These are phyloP conservation scores for Podospora pseudocomata DNA, from an alignment of 495 filamentous ascomycete genomes.

Conservation along the genomic window DNA sequence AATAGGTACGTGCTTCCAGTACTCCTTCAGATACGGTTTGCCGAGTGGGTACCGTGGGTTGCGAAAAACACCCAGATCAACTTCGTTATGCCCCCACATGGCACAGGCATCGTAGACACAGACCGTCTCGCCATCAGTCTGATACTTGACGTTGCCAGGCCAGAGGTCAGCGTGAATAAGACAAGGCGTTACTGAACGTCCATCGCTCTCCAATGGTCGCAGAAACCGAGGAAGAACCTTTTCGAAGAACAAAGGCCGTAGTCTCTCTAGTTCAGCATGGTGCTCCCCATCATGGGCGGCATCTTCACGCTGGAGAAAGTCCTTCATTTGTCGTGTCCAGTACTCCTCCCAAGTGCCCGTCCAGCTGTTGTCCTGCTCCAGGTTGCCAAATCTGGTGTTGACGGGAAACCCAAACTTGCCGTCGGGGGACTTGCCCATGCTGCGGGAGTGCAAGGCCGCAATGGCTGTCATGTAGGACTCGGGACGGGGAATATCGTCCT, in stretches of 20 bases:
- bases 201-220: conserved; percentile 39
- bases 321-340: conserved; percentile 32
- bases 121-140: conserved; percentile 30
- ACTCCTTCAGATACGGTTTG: conserved; percentile 25
- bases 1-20: conserved; percentile 22
- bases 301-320: conserved; percentile 21
- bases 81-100: conserved; percentile 52
- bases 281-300: conserved; percentile 12
- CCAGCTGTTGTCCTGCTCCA: conserved; percentile 42
- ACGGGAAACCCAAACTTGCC: conserved; percentile 52
- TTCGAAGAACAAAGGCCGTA: conserved; percentile 26
- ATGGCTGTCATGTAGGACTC: conserved; percentile 29
- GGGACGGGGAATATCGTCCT: conserved; percentile 24
- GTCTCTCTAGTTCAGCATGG: conserved; percentile 17
- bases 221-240: conserved; percentile 39
- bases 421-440: conserved; percentile 38
- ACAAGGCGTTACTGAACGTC: conserved; percentile 39
- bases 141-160: conserved; percentile 43
- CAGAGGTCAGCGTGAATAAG: conserved; percentile 47
- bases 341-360: conserved; percentile 45
- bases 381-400: conserved; percentile 42
- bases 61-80: conserved; percentile 39
- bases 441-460: conserved; percentile 42
- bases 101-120: conserved; percentile 46
- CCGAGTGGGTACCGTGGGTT: conserved; percentile 25